Evolutionary conservation across 1,139 yeast genomes (phyloP).

Genomic region (Pichia sp.): DNA sequence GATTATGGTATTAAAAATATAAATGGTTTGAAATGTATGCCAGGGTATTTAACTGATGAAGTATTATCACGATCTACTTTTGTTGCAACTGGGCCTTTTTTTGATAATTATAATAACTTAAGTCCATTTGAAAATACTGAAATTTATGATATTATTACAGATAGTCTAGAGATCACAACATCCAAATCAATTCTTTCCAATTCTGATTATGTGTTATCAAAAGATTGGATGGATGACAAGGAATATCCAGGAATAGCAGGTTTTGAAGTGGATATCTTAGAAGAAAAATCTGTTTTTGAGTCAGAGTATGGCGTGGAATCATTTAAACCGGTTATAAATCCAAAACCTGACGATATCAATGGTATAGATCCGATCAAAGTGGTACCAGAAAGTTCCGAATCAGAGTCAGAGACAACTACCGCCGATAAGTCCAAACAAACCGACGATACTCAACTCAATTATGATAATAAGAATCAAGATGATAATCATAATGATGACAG

Average conservation of each 20-base stretch:
- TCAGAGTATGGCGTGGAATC: neutral
- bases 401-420: neutral
- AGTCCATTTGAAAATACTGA: conserved; percentile 68
- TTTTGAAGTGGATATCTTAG: neutral
- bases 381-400: neutral
- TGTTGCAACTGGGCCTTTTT: conserved; percentile 76
- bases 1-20: conserved; percentile 57
- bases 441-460: neutral
- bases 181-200: conserved; percentile 22
- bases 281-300: conserved; percentile 3
- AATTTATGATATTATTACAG: conserved; percentile 70
- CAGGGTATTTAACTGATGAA: conserved; percentile 76
- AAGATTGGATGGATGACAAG: neutral
- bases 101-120: conserved; percentile 32
- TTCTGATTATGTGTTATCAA: neutral
- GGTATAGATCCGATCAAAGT: no score
- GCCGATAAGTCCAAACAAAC: neutral
- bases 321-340: neutral
- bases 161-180: conserved; percentile 52
- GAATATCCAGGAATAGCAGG: conserved; percentile 2
- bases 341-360: neutral
- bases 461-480: neutral
- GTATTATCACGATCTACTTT: conserved; percentile 79
- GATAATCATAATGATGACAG: neutral
- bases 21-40: conserved; percentile 34